Conservation (phyloP, 371 early-diverging fungal genomes). For the Haplosporangium sp. region DNA sequence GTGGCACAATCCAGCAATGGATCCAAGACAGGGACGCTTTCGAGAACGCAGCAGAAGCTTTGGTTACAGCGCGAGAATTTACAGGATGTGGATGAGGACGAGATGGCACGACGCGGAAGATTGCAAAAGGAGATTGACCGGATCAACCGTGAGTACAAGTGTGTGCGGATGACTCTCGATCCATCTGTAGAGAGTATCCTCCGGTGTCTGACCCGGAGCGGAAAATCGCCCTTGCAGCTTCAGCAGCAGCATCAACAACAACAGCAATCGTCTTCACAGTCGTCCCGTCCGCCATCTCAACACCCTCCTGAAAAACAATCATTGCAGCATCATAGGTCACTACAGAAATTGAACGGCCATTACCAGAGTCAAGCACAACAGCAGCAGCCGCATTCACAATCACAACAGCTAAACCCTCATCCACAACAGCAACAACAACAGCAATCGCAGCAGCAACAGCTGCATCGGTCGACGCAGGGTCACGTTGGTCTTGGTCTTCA, state of each 20-base stretch:
- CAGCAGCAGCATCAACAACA: constrained; percentile 28
- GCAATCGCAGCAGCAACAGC: constrained; percentile 9
- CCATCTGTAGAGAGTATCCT: constrained; percentile 43
- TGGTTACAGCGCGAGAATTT: constrained; percentile 51
- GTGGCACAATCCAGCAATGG: constrained; percentile 45
- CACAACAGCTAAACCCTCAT: no score
- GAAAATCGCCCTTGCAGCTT: constrained; percentile 38
- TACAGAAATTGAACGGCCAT: constrained; percentile 36
- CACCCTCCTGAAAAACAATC: constrained; percentile 10
- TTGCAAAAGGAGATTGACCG: constrained; percentile 49
- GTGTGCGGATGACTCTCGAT: constrained; percentile 40
- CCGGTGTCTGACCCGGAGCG: constrained; percentile 34
- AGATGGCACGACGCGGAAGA: constrained; percentile 45
- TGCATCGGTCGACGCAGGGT: background rate
- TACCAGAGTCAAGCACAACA: constrained; percentile 10
- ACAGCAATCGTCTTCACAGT: constrained; percentile 11
- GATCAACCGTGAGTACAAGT: constrained; percentile 49
- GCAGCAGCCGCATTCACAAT: constrained; percentile 12
- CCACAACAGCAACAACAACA: constrained; percentile 11
- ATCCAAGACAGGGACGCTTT: constrained; percentile 36
- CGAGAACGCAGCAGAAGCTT: constrained; percentile 51
- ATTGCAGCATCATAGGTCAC: constrained; percentile 30
- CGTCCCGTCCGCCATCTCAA: constrained; percentile 5
- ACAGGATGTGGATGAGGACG: constrained; percentile 49
- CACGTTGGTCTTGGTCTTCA: constrained; percentile 17